These are phyloP conservation scores for Diplocarpon mali DNA, from an alignment of 2,329 filamentous ascomycete species.

Conservation along the genomic window DNA sequence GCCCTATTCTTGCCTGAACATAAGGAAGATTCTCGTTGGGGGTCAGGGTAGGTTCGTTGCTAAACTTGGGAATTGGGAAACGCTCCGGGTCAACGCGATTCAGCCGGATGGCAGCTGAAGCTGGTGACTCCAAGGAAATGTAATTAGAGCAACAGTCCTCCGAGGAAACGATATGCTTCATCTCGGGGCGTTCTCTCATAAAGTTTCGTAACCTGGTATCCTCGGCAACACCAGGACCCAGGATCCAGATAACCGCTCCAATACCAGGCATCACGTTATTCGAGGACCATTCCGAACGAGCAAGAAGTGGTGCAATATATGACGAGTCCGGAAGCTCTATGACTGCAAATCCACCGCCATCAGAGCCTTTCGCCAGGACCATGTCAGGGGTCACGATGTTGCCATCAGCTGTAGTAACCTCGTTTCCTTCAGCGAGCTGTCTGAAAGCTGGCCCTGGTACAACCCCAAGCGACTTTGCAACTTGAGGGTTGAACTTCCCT, in stretches of 20 bases:
- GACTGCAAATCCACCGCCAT: conserved; percentile 66
- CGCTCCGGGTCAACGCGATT: conserved; percentile 61
- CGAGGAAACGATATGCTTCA: conserved; percentile 71
- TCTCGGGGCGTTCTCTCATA: conserved; percentile 46
- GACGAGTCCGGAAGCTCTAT: conserved; percentile 63
- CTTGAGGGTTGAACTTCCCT: conserved; percentile 65
- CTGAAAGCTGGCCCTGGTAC: conserved; percentile 46
- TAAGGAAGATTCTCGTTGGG: conserved; percentile 9
- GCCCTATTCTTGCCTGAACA: conserved; percentile 18
- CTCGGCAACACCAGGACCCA: conserved; percentile 55
- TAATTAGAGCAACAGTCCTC: conserved; percentile 65
- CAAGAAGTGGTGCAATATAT: conserved; percentile 60
- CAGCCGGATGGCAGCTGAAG: conserved; percentile 56
- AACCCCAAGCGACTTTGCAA: conserved; percentile 56
- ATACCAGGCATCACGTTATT: conserved; percentile 55
- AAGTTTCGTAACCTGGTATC: conserved; percentile 57
- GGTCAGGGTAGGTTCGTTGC: conserved; percentile 28
- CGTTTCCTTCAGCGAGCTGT: conserved; percentile 50
- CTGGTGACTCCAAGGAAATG: conserved; percentile 56
- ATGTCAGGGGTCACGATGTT: conserved; percentile 70
- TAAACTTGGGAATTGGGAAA: conserved; percentile 62
- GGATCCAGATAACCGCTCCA: conserved; percentile 66
- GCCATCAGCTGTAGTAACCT: conserved; percentile 52
- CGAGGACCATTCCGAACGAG: conserved; percentile 61
- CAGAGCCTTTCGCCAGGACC: conserved; percentile 59